phyloP scores from a whole-genome alignment of 768 basidiomycete genomes.

The Podaxis sp. region DNA sequence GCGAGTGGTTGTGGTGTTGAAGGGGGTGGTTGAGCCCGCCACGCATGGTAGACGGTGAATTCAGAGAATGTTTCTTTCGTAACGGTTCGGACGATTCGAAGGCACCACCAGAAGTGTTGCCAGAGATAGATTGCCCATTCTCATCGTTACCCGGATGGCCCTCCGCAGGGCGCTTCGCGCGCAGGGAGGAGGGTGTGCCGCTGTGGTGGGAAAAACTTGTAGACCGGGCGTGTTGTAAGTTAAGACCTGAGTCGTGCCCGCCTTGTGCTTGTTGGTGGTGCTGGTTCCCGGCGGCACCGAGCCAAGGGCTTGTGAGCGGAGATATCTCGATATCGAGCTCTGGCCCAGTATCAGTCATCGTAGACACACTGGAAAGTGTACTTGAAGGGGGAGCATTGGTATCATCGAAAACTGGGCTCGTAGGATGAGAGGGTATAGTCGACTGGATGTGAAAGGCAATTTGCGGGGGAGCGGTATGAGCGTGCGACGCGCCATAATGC shows the following conservation, averaged over 20 bases:
- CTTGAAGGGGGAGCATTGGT: slow-evolving; percentile 31
- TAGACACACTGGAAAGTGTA: slow-evolving; percentile 4
- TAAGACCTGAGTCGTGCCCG: background rate
- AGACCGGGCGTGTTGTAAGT: background rate
- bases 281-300: slow-evolving; percentile 43
- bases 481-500: slow-evolving; percentile 5
- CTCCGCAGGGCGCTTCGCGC: slow-evolving; percentile 4
- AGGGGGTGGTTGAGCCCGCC: background rate
- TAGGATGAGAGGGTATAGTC: slow-evolving; percentile 11
- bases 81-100: slow-evolving; percentile 7
- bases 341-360: slow-evolving; percentile 36
- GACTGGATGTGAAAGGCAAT: slow-evolving; percentile 53
- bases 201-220: background rate
- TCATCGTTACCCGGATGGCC: background rate
- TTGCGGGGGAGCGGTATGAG: slow-evolving; percentile 53
- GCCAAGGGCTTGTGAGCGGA: slow-evolving; percentile 80
- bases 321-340: slow-evolving; percentile 75
- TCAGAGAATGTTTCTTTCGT: slow-evolving; percentile 3
- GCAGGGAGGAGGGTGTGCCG: background rate
- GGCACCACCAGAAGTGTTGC: background rate
- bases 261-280: background rate
- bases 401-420: slow-evolving; percentile 17
- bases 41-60: background rate
- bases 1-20: background rate
- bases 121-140: background rate